Percentiles rank a stretch among this genome's conserved stretches.
Conservation (phyloP, 2,329 filamentous ascomycete genomes). For the Whalleya microplaca region DNA sequence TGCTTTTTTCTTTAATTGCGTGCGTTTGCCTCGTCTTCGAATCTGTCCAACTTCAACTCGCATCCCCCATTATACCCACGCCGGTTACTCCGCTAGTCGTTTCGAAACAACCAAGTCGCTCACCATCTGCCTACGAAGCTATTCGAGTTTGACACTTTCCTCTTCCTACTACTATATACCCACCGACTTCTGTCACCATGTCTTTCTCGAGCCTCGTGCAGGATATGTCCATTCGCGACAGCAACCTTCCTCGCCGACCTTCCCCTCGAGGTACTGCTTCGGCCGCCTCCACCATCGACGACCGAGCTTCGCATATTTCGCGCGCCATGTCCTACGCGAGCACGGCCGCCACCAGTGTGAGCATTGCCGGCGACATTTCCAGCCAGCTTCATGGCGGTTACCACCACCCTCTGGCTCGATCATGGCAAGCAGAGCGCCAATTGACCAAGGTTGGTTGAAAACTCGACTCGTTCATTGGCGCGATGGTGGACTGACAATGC, state of each 20-base stretch:
- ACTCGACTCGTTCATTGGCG: not conserved
- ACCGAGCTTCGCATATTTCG: constrained; percentile 63
- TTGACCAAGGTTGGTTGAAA: constrained; percentile 71
- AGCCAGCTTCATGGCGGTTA: constrained; percentile 85
- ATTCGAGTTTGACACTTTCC: not conserved
- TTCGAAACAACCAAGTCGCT: not conserved
- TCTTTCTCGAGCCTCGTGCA: constrained; percentile 71
- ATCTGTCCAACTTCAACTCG: not conserved
- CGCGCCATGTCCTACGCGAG: constrained; percentile 68
- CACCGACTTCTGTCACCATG: constrained; percentile 45
- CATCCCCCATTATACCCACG: not conserved
- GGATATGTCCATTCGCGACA: constrained; percentile 64
- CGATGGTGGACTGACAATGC: constrained; percentile 8
- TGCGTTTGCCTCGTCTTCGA: not conserved
- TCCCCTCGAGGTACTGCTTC: constrained; percentile 44
- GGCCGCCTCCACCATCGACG: constrained; percentile 59
- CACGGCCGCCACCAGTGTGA: constrained; percentile 69
- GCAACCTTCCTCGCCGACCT: constrained; percentile 50
- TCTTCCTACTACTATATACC: not conserved
- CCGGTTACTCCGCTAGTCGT: not conserved
- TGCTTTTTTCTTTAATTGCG: not conserved
- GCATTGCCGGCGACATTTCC: constrained; percentile 75
- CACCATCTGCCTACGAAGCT: not conserved
- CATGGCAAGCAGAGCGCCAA: constrained; percentile 84
- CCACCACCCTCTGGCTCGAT: constrained; percentile 75